phyloP scores from a whole-genome alignment of 2,329 filamentous ascomycete genomes.

The Aspergillus bombycis region DNA sequence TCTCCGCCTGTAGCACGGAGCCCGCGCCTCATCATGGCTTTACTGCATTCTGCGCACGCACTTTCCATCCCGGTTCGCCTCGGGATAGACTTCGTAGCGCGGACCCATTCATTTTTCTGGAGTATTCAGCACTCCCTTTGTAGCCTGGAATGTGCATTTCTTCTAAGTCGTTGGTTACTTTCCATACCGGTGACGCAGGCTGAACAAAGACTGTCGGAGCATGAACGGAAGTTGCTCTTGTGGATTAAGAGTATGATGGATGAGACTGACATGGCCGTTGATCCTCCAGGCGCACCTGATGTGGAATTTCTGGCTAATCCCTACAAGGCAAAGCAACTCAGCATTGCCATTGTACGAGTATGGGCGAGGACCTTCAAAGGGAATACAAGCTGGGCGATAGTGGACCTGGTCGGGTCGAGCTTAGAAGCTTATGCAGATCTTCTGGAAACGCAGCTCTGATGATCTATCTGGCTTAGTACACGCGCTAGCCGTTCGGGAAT shows the following conservation, averaged over 20 bases:
- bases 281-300: slow-evolving; percentile 41
- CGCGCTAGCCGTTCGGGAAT: not conserved
- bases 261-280: slow-evolving; percentile 52
- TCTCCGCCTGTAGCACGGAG: slow-evolving; percentile 48
- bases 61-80: slow-evolving; percentile 58
- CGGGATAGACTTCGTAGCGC: slow-evolving; percentile 57
- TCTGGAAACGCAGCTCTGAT: slow-evolving; percentile 37
- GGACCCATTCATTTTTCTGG: slow-evolving; percentile 59
- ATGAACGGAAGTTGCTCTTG: slow-evolving; percentile 50
- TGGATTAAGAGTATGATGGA: slow-evolving; percentile 56
- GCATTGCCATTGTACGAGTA: slow-evolving; percentile 52
- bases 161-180: slow-evolving; percentile 51
- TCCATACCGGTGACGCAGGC: slow-evolving; percentile 47
- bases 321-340: slow-evolving; percentile 49
- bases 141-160: slow-evolving; percentile 57
- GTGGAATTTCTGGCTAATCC: slow-evolving; percentile 48
- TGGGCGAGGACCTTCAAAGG: slow-evolving; percentile 52
- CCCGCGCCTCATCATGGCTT: slow-evolving; percentile 52
- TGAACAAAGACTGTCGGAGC: slow-evolving; percentile 49
- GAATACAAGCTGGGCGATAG: slow-evolving; percentile 54
- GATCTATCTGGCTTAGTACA: not conserved
- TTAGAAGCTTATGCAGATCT: slow-evolving; percentile 52
- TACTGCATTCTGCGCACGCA: slow-evolving; percentile 58
- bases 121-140: slow-evolving; percentile 59
- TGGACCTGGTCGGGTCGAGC: slow-evolving; percentile 50